Percentiles rank a stretch among this genome's conserved stretches.
Conservation (phyloP, 2,329 filamentous ascomycete species). For the Huntiella decipiens region DNA sequence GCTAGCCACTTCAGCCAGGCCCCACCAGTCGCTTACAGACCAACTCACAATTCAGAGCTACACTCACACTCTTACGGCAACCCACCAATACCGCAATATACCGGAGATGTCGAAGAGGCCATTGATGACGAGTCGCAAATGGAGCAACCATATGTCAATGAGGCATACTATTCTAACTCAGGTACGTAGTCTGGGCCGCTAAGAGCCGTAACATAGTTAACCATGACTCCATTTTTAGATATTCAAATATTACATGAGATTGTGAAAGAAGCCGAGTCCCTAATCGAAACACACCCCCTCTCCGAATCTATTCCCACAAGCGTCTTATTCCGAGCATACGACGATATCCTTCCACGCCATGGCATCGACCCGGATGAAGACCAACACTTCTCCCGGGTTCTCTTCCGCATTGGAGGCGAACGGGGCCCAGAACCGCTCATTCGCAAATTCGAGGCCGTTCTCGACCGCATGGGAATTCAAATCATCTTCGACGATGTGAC, state of each 20-base stretch:
- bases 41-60: too few relatives aligned
- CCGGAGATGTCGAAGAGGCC: background rate
- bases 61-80: background rate
- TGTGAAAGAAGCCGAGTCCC: conserved; percentile 49
- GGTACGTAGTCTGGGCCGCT: conserved; percentile 22
- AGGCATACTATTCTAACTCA: conserved; percentile 40
- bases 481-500: conserved; percentile 35
- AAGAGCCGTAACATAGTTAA: conserved; percentile 11
- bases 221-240: conserved; percentile 30
- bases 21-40: too few relatives aligned
- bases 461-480: conserved; percentile 51
- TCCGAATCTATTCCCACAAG: conserved; percentile 49
- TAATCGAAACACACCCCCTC: conserved; percentile 36
- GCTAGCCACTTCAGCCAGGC: conserved; percentile 4
- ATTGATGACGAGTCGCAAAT: background rate
- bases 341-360: conserved; percentile 51
- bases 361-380: conserved; percentile 55
- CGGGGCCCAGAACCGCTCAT: conserved; percentile 37
- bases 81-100: background rate
- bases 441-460: conserved; percentile 50
- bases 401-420: conserved; percentile 59
- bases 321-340: conserved; percentile 66
- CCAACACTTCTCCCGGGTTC: conserved; percentile 54
- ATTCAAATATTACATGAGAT: conserved; percentile 63
- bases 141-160: conserved; percentile 12